These are phyloP conservation scores for Secale cereale DNA, from an alignment of 176 grass and related monocot species.

Conservation along the genomic window DNA sequence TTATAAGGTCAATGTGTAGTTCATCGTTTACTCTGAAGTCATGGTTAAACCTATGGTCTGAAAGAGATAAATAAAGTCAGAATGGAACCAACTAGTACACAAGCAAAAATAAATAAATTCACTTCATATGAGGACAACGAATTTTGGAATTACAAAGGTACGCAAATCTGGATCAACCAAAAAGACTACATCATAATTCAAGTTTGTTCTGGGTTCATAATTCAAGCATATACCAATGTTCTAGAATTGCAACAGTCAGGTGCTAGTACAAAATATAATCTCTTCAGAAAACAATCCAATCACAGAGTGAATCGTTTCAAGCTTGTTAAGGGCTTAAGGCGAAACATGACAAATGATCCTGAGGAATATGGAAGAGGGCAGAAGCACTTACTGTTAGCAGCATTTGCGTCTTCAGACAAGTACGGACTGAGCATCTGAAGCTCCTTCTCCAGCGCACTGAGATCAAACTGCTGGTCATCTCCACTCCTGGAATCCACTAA, in stretches of 20 bases:
- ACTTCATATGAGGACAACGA: neutral
- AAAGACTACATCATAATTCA: neutral
- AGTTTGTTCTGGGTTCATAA: neutral
- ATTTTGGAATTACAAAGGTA: neutral
- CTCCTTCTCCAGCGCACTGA: slow-evolving; percentile 48
- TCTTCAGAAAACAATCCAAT: neutral
- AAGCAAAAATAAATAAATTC: neutral
- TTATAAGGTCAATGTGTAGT: slow-evolving; percentile 13
- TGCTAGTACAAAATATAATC: neutral
- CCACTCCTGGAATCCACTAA: slow-evolving; percentile 34
- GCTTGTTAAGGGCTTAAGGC: neutral
- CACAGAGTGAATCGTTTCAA: neutral
- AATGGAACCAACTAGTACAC: slow-evolving; percentile 11
- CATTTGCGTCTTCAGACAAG: slow-evolving; percentile 27
- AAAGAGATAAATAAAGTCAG: slow-evolving; percentile 13
- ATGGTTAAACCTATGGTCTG: slow-evolving; percentile 38
- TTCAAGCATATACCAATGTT: neutral
- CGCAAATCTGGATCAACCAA: neutral
- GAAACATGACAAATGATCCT: neutral
- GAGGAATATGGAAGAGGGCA: neutral
- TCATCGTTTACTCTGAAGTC: slow-evolving; percentile 19
- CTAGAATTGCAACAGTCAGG: neutral
- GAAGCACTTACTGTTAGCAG: slow-evolving; percentile 32
- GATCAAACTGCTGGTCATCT: slow-evolving; percentile 11
- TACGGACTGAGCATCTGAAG: slow-evolving; percentile 57